These are phyloP conservation scores for Piloderma croceum DNA, from an alignment of 768 basidiomycete genomes.

Conservation along the genomic window DNA sequence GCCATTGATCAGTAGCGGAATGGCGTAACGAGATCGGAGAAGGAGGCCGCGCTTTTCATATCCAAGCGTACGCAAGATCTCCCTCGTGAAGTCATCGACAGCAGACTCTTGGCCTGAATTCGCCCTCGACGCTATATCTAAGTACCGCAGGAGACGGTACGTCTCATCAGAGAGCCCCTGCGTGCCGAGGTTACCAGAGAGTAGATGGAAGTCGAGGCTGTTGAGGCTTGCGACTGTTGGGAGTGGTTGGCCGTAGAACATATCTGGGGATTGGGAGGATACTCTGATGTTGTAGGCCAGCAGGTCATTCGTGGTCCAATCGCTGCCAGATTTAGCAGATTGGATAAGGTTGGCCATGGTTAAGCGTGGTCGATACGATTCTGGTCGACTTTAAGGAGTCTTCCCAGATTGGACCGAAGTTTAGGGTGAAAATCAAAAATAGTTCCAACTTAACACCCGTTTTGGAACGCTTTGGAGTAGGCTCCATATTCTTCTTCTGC, in stretches of 20 bases:
- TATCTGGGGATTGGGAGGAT: constrained; percentile 1
- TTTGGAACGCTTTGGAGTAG: too few relatives aligned
- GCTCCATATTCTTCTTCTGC: too few relatives aligned
- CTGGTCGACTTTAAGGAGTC: too few relatives aligned
- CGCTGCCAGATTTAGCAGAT: constrained; percentile 21
- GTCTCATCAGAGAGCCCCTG: constrained; percentile 13
- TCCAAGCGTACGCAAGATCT: constrained; percentile 9
- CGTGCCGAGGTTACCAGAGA: not conserved
- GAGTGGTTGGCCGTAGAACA: constrained; percentile 10
- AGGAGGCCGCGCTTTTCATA: constrained; percentile 7
- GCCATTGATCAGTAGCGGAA: constrained; percentile 14
- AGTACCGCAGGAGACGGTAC: constrained; percentile 11
- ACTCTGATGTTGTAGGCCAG: constrained; percentile 19
- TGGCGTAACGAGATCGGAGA: constrained; percentile 9
- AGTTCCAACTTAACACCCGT: too few relatives aligned
- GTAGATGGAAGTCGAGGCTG: not conserved
- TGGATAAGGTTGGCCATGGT: constrained; percentile 21
- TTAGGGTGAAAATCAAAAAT: too few relatives aligned
- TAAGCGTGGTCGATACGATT: too few relatives aligned
- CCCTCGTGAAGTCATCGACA: constrained; percentile 11
- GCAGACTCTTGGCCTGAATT: constrained; percentile 8
- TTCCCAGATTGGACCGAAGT: too few relatives aligned
- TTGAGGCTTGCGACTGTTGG: too few relatives aligned
- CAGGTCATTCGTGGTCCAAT: constrained; percentile 23
- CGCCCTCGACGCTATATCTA: constrained; percentile 12